Base-by-base conservation (phyloP, 2,329 filamentous ascomycete species). In the Blastomyces parvus region DNA sequence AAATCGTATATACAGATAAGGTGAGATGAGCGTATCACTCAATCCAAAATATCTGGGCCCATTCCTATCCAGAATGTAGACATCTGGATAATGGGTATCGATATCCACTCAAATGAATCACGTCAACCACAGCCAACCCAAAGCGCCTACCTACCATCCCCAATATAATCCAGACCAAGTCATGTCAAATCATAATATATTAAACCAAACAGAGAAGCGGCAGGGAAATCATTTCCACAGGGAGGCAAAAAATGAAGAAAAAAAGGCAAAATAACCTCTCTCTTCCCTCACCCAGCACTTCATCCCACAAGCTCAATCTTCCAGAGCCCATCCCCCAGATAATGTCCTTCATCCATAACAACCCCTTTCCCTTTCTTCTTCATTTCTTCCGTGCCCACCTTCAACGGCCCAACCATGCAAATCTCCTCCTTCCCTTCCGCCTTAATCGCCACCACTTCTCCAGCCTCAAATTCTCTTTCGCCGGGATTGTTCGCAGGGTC, bases 371-470 rank as follows among this genome's bases (percentile, higher is more conserved):
- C 91, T 79, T 93, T 93, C 68, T 86, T 87, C 84, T 94, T 96
- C 74, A 96, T 92, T 77, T 97, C 91, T 76, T 88, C 87, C 0
- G 94, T 97, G 2, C 91, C 88, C 72, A 88, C 86, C 70, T 90
- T 91, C 73, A 99, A 74, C 67, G 89, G 80, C 0, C 94, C 94
- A 0, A 99, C 88, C 63, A 96, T 85, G 76, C 92, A 97, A 6
- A 91, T 90, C 79, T 93, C 87, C 70, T 88, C 85, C 81, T 99
- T 99, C 8, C 94, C 94, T 82, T 99, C 94, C 0, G 94, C 91
- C 79, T 87, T 87, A 22, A 99, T 84, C 5, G 93, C 90, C 8
- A 97, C 94, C 1, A 94, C 88, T 73, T 90, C 85, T 0, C 93
- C 94, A 72, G 88, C 86, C 67, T 85, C 83, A 67, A 97, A 74